Evolutionary conservation across 2,329 filamentous ascomycete species (phyloP), one percentile per base, ranked within the genome.

Genomic region (Fonsecaea nubica): DNA sequence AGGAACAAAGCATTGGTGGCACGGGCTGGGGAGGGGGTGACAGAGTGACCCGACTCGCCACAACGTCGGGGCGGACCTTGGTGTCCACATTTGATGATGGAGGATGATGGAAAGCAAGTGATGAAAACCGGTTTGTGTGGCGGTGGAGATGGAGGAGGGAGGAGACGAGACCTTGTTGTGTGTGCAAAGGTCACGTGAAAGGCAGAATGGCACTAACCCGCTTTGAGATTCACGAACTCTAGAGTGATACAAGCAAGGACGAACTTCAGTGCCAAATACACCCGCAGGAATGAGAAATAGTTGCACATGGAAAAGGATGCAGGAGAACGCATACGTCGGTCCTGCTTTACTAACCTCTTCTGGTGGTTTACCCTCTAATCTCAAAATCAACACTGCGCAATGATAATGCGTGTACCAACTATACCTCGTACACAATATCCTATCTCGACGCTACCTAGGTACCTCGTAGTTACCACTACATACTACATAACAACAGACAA

Each of bases 51-150:
- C 45, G 21, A 50, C 18, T 50, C 45, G 45, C 45, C 21, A 50
- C 18, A 50, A 30, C 9, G 45, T 6, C 5, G 40, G 18, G 15
- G 40, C 6, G n/a, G 45, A 13, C 9, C 18, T 18, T 45, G 15
- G 18, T 45, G 40, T 6, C 15, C 9, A 45, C 15, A 15, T 15
- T 5, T 40, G 40, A n/a, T 18, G 15, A n/a, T 18, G 40, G 40
- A 42, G 38, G 40, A 45, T 5, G 15, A 18, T 13, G n/a, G 3
- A 13, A 58, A 68, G 65, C 4, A 68, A 68, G 63, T 54, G 63
- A 62, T 63, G 58, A 68, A 68, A 68, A 68, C 66, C 58, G 66
- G 66, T 63, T 68, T 68, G 66, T 68, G 65, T 68, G 65, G 65
- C 65, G 45, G 58, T 30, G 35, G 48, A 61, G 58, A 13, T 18